Conservation (phyloP, 768 basidiomycete genomes). For the Serendipita vermifera region DNA sequence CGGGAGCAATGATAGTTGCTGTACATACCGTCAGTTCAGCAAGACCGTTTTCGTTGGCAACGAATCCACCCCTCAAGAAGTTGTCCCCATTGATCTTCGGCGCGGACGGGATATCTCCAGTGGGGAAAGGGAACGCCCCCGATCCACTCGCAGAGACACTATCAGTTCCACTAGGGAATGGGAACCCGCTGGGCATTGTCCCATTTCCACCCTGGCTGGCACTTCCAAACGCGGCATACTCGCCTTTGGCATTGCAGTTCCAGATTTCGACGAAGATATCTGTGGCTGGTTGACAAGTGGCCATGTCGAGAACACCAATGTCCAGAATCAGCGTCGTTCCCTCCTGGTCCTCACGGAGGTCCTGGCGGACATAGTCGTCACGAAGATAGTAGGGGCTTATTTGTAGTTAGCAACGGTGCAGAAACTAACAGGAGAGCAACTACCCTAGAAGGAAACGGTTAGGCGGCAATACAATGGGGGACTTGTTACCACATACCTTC, state of each 20-base stretch:
- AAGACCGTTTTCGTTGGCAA: constrained; percentile 25
- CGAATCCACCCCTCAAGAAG: constrained; percentile 27
- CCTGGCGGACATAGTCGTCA: constrained; percentile 21
- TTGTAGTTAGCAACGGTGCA: too few species aligned
- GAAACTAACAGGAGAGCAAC: too few species aligned
- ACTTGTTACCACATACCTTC: constrained; percentile 15
- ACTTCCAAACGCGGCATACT: neutral
- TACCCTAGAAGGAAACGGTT: neutral
- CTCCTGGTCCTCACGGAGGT: constrained; percentile 22
- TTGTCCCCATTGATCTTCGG: constrained; percentile 19
- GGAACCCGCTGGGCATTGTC: too few species aligned
- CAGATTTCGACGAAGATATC: constrained; percentile 30
- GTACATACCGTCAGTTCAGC: constrained; percentile 21
- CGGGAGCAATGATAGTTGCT: neutral
- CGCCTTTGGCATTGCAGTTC: constrained; percentile 17
- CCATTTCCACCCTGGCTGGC: neutral
- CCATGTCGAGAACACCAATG: constrained; percentile 27
- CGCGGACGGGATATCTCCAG: neutral
- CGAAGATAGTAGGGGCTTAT: constrained; percentile 22
- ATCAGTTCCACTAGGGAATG: too few species aligned
- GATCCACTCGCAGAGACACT: too few species aligned
- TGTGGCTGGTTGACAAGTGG: constrained; percentile 26
- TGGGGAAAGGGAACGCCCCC: neutral
- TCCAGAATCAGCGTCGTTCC: constrained; percentile 27
- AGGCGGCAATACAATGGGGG: neutral